Percentiles rank a stretch among this genome's conserved stretches.
These are phyloP conservation scores for Pseudogymnoascus pannorum DNA, from an alignment of 2,329 filamentous ascomycete genomes.

Conservation along the genomic window DNA sequence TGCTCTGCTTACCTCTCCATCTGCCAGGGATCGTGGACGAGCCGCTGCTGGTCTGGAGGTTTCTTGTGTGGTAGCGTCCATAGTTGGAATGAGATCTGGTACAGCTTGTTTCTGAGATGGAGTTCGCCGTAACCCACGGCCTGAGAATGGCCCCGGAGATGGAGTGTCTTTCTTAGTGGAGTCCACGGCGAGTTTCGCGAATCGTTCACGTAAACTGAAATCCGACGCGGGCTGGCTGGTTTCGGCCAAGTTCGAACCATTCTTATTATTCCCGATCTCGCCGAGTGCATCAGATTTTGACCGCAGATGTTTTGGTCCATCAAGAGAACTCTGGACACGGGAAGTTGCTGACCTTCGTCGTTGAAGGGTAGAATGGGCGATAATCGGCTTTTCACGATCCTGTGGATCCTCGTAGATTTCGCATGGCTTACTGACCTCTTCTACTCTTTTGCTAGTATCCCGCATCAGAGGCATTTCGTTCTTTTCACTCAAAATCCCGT, in stretches of 20 bases:
- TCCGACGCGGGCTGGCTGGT: neutral
- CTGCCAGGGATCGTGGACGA: slow-evolving; percentile 33
- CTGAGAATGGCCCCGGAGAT: neutral
- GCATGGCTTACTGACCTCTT: neutral
- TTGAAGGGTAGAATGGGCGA: neutral
- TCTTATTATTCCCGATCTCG: neutral
- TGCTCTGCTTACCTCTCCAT: slow-evolving; percentile 44
- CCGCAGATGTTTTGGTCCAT: neutral
- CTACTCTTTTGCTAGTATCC: neutral
- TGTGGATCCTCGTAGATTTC: slow-evolving; percentile 6
- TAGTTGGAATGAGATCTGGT: neutral
- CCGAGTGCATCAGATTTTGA: slow-evolving; percentile 5
- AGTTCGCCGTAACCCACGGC: neutral
- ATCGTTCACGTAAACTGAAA: slow-evolving; percentile 4
- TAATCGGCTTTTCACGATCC: neutral
- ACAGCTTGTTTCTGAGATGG: slow-evolving; percentile 4
- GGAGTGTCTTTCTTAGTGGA: neutral
- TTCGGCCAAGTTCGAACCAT: neutral
- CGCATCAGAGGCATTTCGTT: neutral
- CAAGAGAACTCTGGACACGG: neutral
- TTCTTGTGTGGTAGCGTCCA: neutral
- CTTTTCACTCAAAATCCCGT: neutral
- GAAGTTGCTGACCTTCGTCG: neutral
- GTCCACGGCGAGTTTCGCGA: slow-evolving; percentile 3
- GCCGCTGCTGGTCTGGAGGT: neutral